Conservation (phyloP, 345 rosid genomes). For the Viola odorata region DNA sequence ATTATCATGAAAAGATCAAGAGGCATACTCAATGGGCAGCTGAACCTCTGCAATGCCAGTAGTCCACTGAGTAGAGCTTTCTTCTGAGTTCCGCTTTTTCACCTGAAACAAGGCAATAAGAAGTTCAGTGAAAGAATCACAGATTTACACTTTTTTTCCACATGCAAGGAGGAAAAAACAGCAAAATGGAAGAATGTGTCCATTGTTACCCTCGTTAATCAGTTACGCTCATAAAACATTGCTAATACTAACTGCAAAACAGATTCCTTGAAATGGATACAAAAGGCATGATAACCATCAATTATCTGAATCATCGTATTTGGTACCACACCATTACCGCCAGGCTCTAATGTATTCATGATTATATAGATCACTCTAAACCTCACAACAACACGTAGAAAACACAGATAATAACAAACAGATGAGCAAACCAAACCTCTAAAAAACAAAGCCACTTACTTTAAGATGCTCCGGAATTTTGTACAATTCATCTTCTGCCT, state of each 20-base stretch:
- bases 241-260: not conserved
- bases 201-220: not conserved
- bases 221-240: no score
- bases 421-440: no score
- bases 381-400: not conserved
- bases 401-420: not conserved
- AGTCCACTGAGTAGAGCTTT: constrained; percentile 99
- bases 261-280: not conserved
- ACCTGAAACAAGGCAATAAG: constrained; percentile 39
- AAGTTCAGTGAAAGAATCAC: not conserved
- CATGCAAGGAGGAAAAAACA: no score
- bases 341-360: no score
- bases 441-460: constrained; percentile 31
- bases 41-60: constrained; percentile 98
- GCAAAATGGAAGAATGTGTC: not conserved
- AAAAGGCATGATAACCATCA: not conserved
- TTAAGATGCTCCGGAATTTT: constrained; percentile 93
- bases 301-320: no score
- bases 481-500: constrained; percentile 86
- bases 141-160: no score
- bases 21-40: constrained; percentile 81
- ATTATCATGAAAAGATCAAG: not conserved
- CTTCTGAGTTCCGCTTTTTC: constrained; percentile 80
- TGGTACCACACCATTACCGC: no score
- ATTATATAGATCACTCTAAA: no score